phyloP scores from a whole-genome alignment of 495 filamentous ascomycete species.

The Opeltia flavorubescens region DNA sequence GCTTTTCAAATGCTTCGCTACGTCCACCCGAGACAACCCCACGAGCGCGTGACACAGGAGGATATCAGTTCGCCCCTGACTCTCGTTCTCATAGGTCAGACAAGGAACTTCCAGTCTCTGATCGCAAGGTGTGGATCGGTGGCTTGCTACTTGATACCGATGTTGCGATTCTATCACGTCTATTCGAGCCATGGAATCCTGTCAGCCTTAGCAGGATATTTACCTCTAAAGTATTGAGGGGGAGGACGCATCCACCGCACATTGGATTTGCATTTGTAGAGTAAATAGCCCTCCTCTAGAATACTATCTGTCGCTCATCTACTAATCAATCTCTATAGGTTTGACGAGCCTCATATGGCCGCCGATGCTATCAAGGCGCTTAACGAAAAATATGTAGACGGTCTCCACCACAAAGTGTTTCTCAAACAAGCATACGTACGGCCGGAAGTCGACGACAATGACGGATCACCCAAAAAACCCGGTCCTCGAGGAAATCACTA shows the following conservation, averaged over 20 bases:
- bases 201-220: background rate
- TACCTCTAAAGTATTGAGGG: no score
- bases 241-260: no score
- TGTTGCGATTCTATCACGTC: background rate
- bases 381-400: background rate
- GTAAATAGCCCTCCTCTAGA: background rate
- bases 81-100: background rate
- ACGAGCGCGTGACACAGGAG: background rate
- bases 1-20: background rate
- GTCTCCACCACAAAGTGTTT: background rate
- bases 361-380: background rate
- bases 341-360: background rate
- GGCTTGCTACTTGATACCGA: background rate
- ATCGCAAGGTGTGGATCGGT: background rate
- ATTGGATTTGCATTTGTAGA: background rate
- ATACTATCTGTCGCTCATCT: background rate
- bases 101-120: background rate
- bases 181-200: background rate
- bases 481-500: no score
- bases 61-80: background rate
- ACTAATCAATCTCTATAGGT: background rate
- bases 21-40: background rate
- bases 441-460: background rate
- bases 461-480: background rate
- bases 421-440: background rate